Conservation (phyloP, 139 green algal species). For the Coccomyxa sp. region DNA sequence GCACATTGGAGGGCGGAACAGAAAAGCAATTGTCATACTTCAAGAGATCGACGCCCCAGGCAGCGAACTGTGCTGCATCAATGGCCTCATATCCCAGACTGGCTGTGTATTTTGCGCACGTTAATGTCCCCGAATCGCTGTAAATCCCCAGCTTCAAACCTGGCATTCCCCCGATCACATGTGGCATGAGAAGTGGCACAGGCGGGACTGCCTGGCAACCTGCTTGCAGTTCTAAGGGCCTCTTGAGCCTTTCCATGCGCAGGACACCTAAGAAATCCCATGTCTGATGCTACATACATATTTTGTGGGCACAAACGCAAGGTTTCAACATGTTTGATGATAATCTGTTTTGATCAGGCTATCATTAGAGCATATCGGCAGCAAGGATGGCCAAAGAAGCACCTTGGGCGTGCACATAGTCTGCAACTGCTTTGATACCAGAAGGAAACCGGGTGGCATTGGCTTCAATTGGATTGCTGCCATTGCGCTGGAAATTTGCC, state of each 20-base stretch:
- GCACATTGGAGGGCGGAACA: not conserved
- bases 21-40: constrained; percentile 67
- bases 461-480: constrained; percentile 2
- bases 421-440: constrained; percentile 26
- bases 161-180: not conserved
- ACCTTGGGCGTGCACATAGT: constrained; percentile 31
- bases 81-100: constrained; percentile 53
- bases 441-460: constrained; percentile 15
- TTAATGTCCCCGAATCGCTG: constrained; percentile 50
- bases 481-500: not conserved
- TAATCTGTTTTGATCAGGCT: not conserved
- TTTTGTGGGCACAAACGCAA: not conserved
- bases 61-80: constrained; percentile 63
- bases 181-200: not conserved
- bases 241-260: not conserved
- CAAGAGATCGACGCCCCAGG: constrained; percentile 72
- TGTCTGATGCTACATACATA: not conserved
- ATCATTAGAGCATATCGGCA: not conserved
- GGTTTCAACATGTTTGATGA: not conserved
- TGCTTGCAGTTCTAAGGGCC: not conserved
- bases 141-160: constrained; percentile 75
- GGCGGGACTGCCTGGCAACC: not conserved
- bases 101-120: constrained; percentile 65
- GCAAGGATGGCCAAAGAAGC: not conserved
- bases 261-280: not conserved